Conservation (phyloP, 768 basidiomycete genomes). For the Hypsizygus marmoreus region DNA sequence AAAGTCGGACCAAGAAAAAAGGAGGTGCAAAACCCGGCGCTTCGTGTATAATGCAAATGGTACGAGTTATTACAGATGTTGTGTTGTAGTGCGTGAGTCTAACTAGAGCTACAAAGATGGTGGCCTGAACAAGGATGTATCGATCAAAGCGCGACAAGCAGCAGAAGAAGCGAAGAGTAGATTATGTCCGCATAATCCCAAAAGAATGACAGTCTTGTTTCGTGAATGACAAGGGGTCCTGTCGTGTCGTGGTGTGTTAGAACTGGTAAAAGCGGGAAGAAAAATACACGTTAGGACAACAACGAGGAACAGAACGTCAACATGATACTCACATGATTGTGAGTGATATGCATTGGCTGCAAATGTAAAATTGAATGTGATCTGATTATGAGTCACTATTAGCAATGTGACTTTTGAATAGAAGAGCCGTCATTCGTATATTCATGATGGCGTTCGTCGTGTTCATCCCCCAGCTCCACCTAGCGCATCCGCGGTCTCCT, state of each 20-base stretch:
- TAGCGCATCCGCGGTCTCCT: constrained; percentile 5
- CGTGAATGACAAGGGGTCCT: constrained; percentile 52
- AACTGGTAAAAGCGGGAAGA: background rate
- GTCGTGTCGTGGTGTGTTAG: constrained; percentile 30
- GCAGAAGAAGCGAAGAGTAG: constrained; percentile 7
- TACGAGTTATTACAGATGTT: constrained; percentile 30
- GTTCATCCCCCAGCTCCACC: constrained; percentile 6
- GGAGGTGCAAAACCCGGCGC: constrained; percentile 19
- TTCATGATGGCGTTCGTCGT: constrained; percentile 26
- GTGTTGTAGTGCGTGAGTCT: constrained; percentile 23
- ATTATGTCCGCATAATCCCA: constrained; percentile 23
- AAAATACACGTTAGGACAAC: background rate
- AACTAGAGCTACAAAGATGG: constrained; percentile 39
- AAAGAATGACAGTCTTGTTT: constrained; percentile 46
- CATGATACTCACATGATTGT: constrained; percentile 21
- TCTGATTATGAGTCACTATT: constrained; percentile 4
- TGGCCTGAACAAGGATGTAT: constrained; percentile 16
- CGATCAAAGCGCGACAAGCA: constrained; percentile 17
- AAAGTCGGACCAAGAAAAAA: constrained; percentile 8
- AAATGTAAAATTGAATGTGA: constrained; percentile 14
- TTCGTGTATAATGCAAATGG: constrained; percentile 40
- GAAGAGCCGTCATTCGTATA: constrained; percentile 26
- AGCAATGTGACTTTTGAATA: constrained; percentile 10
- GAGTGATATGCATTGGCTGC: constrained; percentile 17
- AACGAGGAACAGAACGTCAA: background rate